These are phyloP conservation scores for Flaveria ramosissima DNA, from an alignment of 129 eudicot genomes.

Conservation along the genomic window DNA sequence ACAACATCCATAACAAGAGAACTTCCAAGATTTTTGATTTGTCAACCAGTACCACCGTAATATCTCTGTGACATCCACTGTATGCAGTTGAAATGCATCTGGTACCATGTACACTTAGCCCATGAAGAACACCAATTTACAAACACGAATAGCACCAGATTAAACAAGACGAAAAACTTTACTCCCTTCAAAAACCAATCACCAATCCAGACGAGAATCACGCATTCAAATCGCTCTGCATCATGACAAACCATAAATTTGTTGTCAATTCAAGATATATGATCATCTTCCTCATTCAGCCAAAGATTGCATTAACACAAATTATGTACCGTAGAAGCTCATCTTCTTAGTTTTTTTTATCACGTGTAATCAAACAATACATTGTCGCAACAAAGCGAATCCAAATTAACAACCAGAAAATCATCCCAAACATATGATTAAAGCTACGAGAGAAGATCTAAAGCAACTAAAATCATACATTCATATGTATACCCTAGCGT, in stretches of 20 bases:
- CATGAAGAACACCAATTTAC: constrained; percentile 7
- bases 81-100: constrained; percentile 13
- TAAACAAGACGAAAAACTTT: background rate
- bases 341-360: constrained; percentile 12
- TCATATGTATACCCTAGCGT: background rate
- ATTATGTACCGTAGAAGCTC: constrained; percentile 8
- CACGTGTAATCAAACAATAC: background rate
- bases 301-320: background rate
- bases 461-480: too few species aligned
- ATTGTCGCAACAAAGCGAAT: background rate
- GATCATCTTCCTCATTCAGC: constrained; percentile 18
- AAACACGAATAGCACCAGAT: background rate
- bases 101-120: constrained; percentile 6
- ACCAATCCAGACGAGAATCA: constrained; percentile 11
- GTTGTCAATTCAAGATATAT: background rate
- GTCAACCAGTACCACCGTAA: background rate
- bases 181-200: constrained; percentile 11
- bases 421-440: background rate
- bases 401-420: background rate
- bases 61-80: background rate
- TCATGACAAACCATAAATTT: constrained; percentile 15
- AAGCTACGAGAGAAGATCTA: background rate
- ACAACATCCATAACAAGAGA: background rate
- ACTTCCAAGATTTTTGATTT: background rate
- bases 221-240: constrained; percentile 15